These are phyloP conservation scores for Leishmania tarentolae DNA, from an alignment of 208 protist genomes.

Conservation along the genomic window DNA sequence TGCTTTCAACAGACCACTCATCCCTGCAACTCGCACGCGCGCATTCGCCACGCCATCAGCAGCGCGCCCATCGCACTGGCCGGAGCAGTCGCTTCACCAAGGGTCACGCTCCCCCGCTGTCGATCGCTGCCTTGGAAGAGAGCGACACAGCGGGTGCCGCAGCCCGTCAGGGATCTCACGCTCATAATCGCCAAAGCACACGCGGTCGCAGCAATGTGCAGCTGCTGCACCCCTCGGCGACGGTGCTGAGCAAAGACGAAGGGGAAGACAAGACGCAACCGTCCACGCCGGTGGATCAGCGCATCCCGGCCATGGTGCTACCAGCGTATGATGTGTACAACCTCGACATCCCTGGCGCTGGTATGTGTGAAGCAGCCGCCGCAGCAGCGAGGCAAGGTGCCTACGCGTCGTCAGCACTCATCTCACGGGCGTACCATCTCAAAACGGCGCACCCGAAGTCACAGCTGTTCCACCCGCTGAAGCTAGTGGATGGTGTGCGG, in stretches of 20 bases:
- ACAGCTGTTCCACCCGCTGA: neutral
- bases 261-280: neutral
- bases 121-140: neutral
- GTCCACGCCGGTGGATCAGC: constrained; percentile 26
- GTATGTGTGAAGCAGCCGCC: neutral
- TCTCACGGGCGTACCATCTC: neutral
- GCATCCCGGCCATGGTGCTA: constrained; percentile 26
- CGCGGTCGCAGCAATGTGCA: neutral
- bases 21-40: neutral
- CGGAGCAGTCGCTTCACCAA: neutral
- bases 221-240: neutral
- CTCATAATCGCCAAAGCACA: neutral
- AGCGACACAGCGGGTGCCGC: neutral
- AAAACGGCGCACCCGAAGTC: neutral
- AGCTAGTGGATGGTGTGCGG: neutral
- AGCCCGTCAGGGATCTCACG: neutral
- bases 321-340: constrained; percentile 24
- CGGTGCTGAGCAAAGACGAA: neutral
- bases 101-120: neutral
- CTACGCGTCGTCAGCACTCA: neutral
- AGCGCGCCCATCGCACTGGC: neutral
- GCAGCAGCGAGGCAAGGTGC: neutral
- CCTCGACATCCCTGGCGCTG: neutral
- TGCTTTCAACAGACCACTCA: neutral
- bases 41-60: neutral